Percentiles rank a stretch among this genome's conserved stretches.
phyloP scores from a whole-genome alignment of 176 grass and related monocot species.

The Ananas comosus region DNA sequence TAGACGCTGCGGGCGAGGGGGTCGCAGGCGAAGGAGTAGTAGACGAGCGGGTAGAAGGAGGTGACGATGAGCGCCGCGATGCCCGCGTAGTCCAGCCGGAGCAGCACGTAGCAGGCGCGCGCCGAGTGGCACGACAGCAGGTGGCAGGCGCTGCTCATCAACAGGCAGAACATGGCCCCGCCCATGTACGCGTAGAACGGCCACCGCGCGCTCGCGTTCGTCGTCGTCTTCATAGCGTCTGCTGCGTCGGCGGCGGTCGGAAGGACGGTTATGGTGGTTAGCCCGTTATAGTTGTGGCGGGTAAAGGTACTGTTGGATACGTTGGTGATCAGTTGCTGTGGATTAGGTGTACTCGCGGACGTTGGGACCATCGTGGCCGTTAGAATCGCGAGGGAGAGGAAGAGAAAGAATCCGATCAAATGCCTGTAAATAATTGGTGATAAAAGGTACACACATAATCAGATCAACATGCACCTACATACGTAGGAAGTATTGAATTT shows the following conservation, averaged over 20 bases:
- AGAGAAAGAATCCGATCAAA: conserved; percentile 69
- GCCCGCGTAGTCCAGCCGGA: conserved; percentile 75
- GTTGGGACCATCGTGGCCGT: conserved; percentile 37
- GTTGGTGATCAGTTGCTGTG: conserved; percentile 4
- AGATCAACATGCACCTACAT: too few relatives aligned
- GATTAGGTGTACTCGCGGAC: neutral
- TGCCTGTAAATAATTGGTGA: conserved; percentile 27
- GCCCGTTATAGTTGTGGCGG: too few relatives aligned
- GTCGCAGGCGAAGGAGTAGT: conserved; percentile 71
- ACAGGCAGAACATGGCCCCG: conserved; percentile 75
- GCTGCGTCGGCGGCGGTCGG: neutral
- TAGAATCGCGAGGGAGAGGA: conserved; percentile 49
- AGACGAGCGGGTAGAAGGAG: conserved; percentile 85
- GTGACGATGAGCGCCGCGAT: conserved; percentile 76
- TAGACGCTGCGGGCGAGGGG: conserved; percentile 43
- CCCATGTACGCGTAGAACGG: conserved; percentile 71
- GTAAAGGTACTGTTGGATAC: neutral
- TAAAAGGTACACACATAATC: too few relatives aligned
- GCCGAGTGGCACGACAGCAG: conserved; percentile 67
- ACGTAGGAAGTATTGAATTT: too few relatives aligned
- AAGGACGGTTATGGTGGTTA: neutral
- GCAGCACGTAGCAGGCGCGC: conserved; percentile 62
- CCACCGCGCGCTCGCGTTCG: conserved; percentile 27
- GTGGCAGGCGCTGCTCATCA: conserved; percentile 80
- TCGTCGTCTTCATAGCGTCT: neutral